Base-by-base conservation (phyloP, 179 eudicot genomes). In the Beta lomatogona region DNA sequence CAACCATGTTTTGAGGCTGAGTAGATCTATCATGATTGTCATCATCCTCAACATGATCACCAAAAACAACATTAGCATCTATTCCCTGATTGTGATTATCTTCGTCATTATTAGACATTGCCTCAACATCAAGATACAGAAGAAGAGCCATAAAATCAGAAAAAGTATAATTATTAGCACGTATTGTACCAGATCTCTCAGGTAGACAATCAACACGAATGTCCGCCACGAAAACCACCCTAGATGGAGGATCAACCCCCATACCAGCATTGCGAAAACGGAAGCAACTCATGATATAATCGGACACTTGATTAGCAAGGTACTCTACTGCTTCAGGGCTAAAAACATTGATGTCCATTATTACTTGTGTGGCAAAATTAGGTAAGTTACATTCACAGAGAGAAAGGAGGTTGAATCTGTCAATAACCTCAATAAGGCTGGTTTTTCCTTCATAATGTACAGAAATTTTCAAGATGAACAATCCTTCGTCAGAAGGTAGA, bases 201-300 rank as follows among this genome's bases (percentile, higher is more conserved):
- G 21, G 41, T 10, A 10, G 8, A 13, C 0, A 28, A 0, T 73
- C 19, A 53, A 22, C 60, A 12, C 2, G 9, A 66, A 77, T 16
- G 50, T 77, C 46, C 15, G 80, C 73, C 18, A 77, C 80, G 16
- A 77, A 65, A 16, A 77, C 73, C n/a, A 77, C 50, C 22, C 48
- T 77, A 12, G 73, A 63, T 9, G 15, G 44, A 77, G 31, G 59
- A 13, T 2, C 7, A 36, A 2, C 2, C 12, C 4, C 11, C 9
- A 9, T n/a, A 68, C 1, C 5, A 41, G 72, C 11, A 13, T 1
- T 0, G 8, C 63, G 72, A 66, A 77, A 73, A 14, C 41, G 41
- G 44, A 52, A 73, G 45, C 61, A 73, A 73, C 76, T 52, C 1
- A 13, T 52, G 2, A 73, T 52, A 36, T 65, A 77, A n/a, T 52